phyloP scores from a whole-genome alignment of 2,329 filamentous ascomycete genomes.

The Fusarium siculi region DNA sequence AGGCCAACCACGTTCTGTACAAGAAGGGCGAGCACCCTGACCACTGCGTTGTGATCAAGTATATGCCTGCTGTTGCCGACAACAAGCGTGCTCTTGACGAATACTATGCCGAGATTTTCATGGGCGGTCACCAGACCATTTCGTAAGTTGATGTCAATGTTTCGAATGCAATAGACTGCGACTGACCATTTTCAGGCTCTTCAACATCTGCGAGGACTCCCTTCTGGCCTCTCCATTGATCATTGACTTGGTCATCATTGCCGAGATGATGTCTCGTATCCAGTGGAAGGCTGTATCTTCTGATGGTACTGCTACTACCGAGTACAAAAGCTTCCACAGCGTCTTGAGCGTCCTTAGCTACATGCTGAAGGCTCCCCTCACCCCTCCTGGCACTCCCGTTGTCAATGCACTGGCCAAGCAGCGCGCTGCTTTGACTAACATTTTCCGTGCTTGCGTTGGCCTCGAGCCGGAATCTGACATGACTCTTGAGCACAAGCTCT shows the following conservation, averaged over 20 bases:
- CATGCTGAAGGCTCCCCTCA: constrained; percentile 97
- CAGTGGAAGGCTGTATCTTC: constrained; percentile 79
- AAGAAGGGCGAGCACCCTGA: constrained; percentile 93
- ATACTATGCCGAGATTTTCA: constrained; percentile 99
- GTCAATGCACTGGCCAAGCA: constrained; percentile 97
- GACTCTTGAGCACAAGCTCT: constrained; percentile 98
- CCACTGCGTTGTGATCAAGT: constrained; percentile 99
- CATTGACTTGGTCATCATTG: constrained; percentile 91
- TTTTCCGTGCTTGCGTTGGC: constrained; percentile 97
- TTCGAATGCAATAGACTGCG: neutral
- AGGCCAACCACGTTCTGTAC: constrained; percentile 92
- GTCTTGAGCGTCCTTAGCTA: constrained; percentile 97
- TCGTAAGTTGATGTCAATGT: constrained; percentile 60
- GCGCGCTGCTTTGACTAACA: constrained; percentile 93
- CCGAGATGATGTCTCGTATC: constrained; percentile 99
- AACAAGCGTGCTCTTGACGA: constrained; percentile 99
- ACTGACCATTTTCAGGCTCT: constrained; percentile 69
- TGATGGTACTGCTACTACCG: constrained; percentile 64
- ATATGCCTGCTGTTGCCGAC: constrained; percentile 98
- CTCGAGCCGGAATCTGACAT: constrained; percentile 98
- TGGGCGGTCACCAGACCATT: constrained; percentile 98
- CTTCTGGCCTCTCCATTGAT: constrained; percentile 95
- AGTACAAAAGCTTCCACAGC: constrained; percentile 95
- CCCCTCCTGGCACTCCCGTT: constrained; percentile 92
- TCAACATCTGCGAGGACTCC: constrained; percentile 99